Evolutionary conservation across 1,284 basidiomycete genomes (phyloP), one percentile per base, ranked within the genome.

Genomic region (Uromyces viciae-fabae): DNA sequence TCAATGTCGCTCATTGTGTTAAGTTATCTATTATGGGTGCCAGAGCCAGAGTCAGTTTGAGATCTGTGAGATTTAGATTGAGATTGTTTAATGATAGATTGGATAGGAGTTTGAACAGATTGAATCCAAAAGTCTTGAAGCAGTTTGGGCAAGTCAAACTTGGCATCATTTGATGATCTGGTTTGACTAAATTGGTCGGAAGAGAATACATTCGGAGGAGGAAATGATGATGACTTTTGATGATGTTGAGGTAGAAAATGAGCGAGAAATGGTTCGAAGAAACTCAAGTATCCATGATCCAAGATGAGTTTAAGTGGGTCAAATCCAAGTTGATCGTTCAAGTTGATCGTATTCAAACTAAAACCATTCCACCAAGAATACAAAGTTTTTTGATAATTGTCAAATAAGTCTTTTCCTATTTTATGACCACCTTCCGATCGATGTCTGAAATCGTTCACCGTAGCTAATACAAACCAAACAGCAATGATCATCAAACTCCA

Each of bases 401-500:
- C 36, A 43, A 75, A 58, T 15, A 56, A 28, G 25, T 58, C 28
- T 28, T 25, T 60, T 17, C 3, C 28, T n/a, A n/a, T n/a, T 25
- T 22, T 28, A 11, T 58, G n/a, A 4, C 36, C 73, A 40, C 36
- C 40, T 31, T 69, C 38, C 19, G 60, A 56, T 28, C 54, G 22
- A 5, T 38, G 19, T 31, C n/a, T 36, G 8, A 66, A 36, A 15
- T 77, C 62, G 62, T 77, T 77, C 14, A 64, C n/a, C 17, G 69
- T 42, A 43, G 62, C 75, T 52, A 77, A 40, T 17, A 77, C 36
- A 25, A 77, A 69, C 75, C 64, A 77, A 5, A 77, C 5, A 22
- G 52, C 28, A n/a, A 69, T 36, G 62, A 77, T 68, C 31, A 42
- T 33, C 28, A 77, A 15, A 42, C 75, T 69, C 75, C 75, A 77